These are phyloP conservation scores for Venturia asperata DNA, from an alignment of 2,329 filamentous ascomycete genomes.

Conservation along the genomic window DNA sequence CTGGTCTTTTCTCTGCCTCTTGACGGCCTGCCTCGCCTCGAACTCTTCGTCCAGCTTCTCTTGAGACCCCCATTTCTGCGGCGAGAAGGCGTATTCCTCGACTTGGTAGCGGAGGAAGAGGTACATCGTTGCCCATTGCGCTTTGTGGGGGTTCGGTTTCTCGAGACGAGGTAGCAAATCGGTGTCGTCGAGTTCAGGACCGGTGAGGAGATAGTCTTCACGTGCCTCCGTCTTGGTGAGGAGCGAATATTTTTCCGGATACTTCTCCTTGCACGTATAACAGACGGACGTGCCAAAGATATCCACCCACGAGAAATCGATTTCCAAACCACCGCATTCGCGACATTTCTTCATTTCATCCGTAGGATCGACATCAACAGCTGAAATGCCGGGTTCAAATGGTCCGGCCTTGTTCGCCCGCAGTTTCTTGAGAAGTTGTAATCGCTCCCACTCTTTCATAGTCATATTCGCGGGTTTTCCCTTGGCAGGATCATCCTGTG, in stretches of 20 bases:
- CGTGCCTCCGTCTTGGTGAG: conserved; percentile 94
- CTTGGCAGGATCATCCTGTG: conserved; percentile 41
- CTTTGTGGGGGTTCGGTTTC: conserved; percentile 89
- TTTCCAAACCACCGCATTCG: conserved; percentile 77
- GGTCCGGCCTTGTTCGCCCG: conserved; percentile 69
- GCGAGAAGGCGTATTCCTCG: conserved; percentile 79
- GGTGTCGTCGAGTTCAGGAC: conserved; percentile 84
- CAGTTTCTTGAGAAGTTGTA: conserved; percentile 67
- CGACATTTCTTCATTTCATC: conserved; percentile 65
- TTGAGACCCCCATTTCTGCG: conserved; percentile 80
- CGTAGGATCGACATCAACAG: conserved; percentile 51
- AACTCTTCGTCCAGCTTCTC: conserved; percentile 87
- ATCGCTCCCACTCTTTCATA: conserved; percentile 80
- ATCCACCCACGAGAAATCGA: conserved; percentile 94
- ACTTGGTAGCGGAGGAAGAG: conserved; percentile 89
- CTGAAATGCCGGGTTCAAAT: conserved; percentile 83
- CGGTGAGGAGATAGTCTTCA: conserved; percentile 91
- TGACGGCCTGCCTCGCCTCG: conserved; percentile 66
- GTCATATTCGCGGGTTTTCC: conserved; percentile 83
- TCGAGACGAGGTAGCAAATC: conserved; percentile 81
- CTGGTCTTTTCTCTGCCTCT: conserved; percentile 78
- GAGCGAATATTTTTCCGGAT: conserved; percentile 86
- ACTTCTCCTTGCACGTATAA: conserved; percentile 76
- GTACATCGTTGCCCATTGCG: conserved; percentile 98
- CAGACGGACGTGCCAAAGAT: conserved; percentile 72